Base-by-base conservation (phyloP, 108 stramenopile genomes). In the Fistulifera pelliculosa region DNA sequence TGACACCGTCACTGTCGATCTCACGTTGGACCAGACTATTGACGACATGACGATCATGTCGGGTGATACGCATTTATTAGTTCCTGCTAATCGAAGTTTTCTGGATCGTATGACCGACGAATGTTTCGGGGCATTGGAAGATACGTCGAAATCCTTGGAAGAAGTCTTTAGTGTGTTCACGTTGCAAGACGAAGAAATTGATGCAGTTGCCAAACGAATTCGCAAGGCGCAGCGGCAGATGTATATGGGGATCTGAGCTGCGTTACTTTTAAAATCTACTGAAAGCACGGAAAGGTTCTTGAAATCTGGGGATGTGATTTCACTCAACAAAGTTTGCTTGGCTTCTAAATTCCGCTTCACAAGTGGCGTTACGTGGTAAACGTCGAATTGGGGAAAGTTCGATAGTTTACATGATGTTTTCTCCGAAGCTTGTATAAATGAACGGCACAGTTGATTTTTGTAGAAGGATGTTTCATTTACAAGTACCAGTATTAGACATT, bases 141-240 rank as follows among this genome's bases (percentile, higher is more conserved):
- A 78, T 58, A 78, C 76, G 3, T 27, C 65, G 3, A 41, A 49
- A 0, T 65, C 68, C n/a, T 60, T 78, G 12, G 76, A 73, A 24
- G 69, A 76, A 57, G 77, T 79, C 26, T 65, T 74, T 31, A 64
- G 71, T 45, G 77, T 61, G 27, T 79, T 79, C 52, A 79, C 77
- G 10, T 44, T 79, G n/a, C 67, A 66, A 22, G 77, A 75, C 6
- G 66, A 65, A 44, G 77, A 79, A 27, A 79, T 79, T 49, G 40
- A 45, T 25, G 77, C 77, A 0, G 77, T 79, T 38, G 61, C 59
- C 35, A 66, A 66, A 35, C 62, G 66, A 11, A 79, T 79, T 44
- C 40, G 64, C 60, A 75, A 69, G 51, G 77, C 77, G 57, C 64
- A 74, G 55, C 27, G 27, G 31, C 74, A 70, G 44, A 57, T 75